Evolutionary conservation across 345 rosid genomes (phyloP).

Genomic region (Syzygium aqueum): DNA sequence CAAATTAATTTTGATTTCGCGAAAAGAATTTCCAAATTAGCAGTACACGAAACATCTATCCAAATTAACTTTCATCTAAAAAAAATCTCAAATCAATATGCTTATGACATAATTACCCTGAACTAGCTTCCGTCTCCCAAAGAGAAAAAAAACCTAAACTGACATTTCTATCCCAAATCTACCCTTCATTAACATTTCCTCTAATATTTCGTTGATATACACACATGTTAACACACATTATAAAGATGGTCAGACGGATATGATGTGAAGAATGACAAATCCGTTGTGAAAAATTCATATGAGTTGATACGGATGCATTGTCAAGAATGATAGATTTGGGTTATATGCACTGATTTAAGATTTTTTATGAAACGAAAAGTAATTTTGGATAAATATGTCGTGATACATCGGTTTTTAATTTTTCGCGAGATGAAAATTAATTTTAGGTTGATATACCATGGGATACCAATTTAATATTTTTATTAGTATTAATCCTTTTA

Average conservation of each 20-base stretch:
- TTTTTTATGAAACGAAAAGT: background rate
- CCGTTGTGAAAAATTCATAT: background rate
- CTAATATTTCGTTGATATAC: fast-evolving
- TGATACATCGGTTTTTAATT: background rate
- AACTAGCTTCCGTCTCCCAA: background rate
- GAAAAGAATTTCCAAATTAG: no score
- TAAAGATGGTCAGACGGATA: fast-evolving
- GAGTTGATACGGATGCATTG: background rate
- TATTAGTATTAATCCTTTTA: background rate
- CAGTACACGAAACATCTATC: no score
- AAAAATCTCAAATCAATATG: background rate
- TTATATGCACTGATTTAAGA: background rate
- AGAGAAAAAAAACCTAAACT: fast-evolving
- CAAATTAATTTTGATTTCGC: background rate
- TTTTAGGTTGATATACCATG: background rate
- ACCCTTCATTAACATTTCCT: background rate
- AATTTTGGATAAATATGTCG: background rate
- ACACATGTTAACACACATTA: background rate
- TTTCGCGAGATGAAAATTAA: background rate
- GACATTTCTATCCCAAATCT: background rate
- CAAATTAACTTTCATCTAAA: no score
- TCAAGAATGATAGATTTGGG: background rate
- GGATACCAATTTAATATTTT: background rate
- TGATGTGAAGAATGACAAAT: background rate
- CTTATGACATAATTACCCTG: fast-evolving